Conservation (phyloP, 352 stramenopile genomes). For the Pythium grandisporangium region DNA sequence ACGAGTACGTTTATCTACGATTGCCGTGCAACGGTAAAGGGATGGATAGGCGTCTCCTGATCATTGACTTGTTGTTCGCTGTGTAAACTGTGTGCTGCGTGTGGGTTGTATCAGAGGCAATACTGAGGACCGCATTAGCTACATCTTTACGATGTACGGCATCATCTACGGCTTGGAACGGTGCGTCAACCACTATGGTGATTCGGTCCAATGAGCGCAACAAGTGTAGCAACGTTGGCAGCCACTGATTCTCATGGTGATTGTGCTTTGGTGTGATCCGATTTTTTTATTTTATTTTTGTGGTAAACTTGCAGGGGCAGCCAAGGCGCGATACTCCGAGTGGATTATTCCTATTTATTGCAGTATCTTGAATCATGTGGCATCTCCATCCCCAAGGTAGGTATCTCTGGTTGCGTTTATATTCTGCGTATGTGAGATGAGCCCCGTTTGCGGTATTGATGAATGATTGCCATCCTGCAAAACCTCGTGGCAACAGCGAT, state of each 20-base stretch:
- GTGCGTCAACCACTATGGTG: too few species aligned
- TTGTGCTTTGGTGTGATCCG: too few species aligned
- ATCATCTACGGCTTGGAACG: conserved; percentile 61
- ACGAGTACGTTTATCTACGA: conserved; percentile 37
- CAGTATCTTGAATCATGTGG: conserved; percentile 58
- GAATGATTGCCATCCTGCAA: too few species aligned
- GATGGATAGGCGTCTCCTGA: conserved; percentile 3
- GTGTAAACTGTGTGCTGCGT: neutral
- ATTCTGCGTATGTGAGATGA: too few species aligned
- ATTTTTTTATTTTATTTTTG: too few species aligned
- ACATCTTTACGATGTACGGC: conserved; percentile 82
- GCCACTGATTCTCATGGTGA: too few species aligned
- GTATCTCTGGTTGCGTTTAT: too few species aligned
- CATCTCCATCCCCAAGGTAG: conserved; percentile 52
- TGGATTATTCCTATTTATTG: conserved; percentile 60
- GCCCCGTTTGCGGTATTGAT: too few species aligned
- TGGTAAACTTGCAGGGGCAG: conserved; percentile 25
- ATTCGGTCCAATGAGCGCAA: too few species aligned
- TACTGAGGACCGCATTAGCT: conserved; percentile 82
- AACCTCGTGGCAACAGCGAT: too few species aligned
- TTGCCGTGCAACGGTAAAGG: neutral
- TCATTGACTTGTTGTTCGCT: too few species aligned
- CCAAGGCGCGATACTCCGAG: conserved; percentile 55
- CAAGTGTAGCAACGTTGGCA: too few species aligned
- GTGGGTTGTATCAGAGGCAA: conserved; percentile 43